Percentiles rank a stretch among this genome's conserved stretches.
These are phyloP conservation scores for Lachnellula hyalina DNA, from an alignment of 2,329 filamentous ascomycete species.

Conservation along the genomic window DNA sequence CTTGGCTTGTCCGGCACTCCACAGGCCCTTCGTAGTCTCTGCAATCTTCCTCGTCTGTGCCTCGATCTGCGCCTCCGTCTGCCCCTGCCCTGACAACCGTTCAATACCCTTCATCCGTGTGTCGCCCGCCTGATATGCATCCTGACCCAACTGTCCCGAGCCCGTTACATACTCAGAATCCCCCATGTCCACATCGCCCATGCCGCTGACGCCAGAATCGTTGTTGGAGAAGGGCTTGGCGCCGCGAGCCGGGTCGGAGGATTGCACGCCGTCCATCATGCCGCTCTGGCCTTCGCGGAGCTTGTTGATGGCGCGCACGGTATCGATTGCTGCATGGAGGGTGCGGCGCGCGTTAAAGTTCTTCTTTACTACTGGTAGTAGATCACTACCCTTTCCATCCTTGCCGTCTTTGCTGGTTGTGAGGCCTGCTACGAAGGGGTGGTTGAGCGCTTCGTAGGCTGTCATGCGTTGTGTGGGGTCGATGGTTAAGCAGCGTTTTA, in stretches of 20 bases:
- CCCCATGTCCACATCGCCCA: constrained; percentile 22
- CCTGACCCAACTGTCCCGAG: constrained; percentile 7
- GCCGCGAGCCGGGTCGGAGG: constrained; percentile 44
- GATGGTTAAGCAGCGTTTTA: constrained; percentile 84
- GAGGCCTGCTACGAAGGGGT: constrained; percentile 57
- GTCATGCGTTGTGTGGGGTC: constrained; percentile 86
- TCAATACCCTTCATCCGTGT: constrained; percentile 26
- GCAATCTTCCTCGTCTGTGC: constrained; percentile 48
- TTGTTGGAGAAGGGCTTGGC: constrained; percentile 32
- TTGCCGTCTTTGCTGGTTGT: constrained; percentile 36
- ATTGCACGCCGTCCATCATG: constrained; percentile 57
- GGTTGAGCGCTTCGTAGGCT: constrained; percentile 69
- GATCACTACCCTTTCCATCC: constrained; percentile 50
- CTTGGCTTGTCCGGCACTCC: constrained; percentile 35
- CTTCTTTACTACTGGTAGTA: constrained; percentile 66
- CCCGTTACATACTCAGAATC: constrained; percentile 26
- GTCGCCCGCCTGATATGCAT: constrained; percentile 7
- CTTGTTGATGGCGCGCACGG: constrained; percentile 66
- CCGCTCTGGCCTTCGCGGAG: constrained; percentile 55
- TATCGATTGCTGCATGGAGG: constrained; percentile 65
- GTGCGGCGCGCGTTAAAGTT: constrained; percentile 68
- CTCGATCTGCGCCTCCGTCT: constrained; percentile 31
- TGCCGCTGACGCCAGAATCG: constrained; percentile 39
- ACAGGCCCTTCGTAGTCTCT: constrained; percentile 61
- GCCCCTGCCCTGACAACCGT: constrained; percentile 28